These are phyloP conservation scores for Capsicum pubescens DNA, from an alignment of 257 asterid species.

Conservation along the genomic window DNA sequence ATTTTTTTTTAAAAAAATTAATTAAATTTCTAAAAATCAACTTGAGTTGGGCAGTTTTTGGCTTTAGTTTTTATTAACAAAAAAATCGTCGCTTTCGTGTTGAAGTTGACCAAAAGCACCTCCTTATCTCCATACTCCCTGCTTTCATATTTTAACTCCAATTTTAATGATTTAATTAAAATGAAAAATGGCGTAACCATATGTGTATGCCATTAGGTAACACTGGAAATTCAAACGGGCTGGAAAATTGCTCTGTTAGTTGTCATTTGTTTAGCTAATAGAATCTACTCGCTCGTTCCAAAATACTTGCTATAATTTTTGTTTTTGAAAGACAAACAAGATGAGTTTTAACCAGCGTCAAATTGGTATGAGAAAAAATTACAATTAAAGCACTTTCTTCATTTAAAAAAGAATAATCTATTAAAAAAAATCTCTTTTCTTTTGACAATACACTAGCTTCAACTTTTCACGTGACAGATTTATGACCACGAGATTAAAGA, in stretches of 20 bases:
- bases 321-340: too few species aligned
- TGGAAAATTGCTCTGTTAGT: constrained; percentile 51
- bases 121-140: constrained; percentile 9
- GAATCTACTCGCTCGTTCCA: constrained; percentile 38
- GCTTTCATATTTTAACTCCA: constrained; percentile 11
- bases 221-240: constrained; percentile 27
- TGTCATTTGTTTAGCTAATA: constrained; percentile 66
- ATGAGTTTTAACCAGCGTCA: too few species aligned
- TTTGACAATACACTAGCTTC: too few species aligned
- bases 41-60: constrained; percentile 29
- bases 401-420: too few species aligned
- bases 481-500: too few species aligned
- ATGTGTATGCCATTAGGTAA: constrained; percentile 6
- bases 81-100: not conserved
- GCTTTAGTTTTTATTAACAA: not conserved
- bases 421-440: too few species aligned
- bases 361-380: too few species aligned
- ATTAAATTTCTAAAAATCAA: not conserved
- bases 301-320: too few species aligned
- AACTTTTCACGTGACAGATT: too few species aligned
- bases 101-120: constrained; percentile 24
- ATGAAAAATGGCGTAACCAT: not conserved
- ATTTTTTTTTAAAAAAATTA: not conserved
- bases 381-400: too few species aligned
- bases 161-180: constrained; percentile 6